These are phyloP conservation scores for Acidiella bohemica DNA, from an alignment of 495 filamentous ascomycete genomes.

Conservation along the genomic window DNA sequence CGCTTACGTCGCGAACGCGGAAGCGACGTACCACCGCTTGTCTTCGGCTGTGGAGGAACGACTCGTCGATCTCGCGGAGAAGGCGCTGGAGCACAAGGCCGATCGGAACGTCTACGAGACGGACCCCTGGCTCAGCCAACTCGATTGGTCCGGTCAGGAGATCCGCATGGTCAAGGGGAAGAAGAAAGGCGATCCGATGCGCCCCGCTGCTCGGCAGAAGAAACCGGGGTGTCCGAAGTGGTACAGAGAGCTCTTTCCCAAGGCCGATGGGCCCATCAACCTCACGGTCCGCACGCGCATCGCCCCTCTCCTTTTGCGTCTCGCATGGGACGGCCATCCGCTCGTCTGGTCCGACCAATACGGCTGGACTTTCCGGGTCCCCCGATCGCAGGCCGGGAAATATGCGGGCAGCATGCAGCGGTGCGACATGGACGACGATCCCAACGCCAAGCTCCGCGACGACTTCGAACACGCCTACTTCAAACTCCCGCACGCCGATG, in stretches of 20 bases:
- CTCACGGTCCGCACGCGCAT: conserved; percentile 81
- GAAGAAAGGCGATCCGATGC: conserved; percentile 64
- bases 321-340: conserved; percentile 82
- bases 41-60: conserved; percentile 63
- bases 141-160: conserved; percentile 91
- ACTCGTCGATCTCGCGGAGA: conserved; percentile 55
- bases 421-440: conserved; percentile 60
- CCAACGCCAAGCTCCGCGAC: conserved; percentile 48
- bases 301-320: conserved; percentile 68
- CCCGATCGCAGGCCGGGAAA: conserved; percentile 43
- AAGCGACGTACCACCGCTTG: conserved; percentile 67
- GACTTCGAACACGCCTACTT: conserved; percentile 61
- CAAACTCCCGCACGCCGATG: conserved; percentile 93
- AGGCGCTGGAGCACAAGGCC: conserved; percentile 60
- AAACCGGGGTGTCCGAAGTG: conserved; percentile 87
- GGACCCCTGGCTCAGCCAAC: conserved; percentile 83
- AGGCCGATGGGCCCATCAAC: conserved; percentile 47
- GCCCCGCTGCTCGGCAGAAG: conserved; percentile 74
- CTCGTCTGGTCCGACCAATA: conserved; percentile 84
- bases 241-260: conserved; percentile 83
- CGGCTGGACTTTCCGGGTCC: conserved; percentile 84
- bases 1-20: conserved; percentile 64
- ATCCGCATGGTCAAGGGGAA: conserved; percentile 83
- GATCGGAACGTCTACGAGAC: conserved; percentile 50
- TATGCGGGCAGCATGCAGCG: conserved; percentile 56